A percentile compares a stretch with the other conserved stretches of the same genome.
Evolutionary conservation across 257 asterid species (phyloP).

Genomic region (Salvia rosmarinus): DNA sequence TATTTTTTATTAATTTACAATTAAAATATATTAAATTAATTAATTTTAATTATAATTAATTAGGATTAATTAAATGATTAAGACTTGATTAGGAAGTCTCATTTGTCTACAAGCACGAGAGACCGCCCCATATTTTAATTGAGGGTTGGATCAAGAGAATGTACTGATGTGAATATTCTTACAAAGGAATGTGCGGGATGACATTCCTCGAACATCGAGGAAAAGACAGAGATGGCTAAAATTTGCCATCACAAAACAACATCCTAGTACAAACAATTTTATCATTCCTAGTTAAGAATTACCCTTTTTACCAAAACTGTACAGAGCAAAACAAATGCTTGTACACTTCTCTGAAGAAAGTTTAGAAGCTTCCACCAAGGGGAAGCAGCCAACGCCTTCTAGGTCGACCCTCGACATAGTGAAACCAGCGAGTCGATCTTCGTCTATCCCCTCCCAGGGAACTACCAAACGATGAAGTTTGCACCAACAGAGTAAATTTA

Average conservation of each 20-base stretch:
- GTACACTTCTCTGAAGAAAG: neutral
- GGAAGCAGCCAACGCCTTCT: neutral
- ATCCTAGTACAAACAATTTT: constrained; percentile 8
- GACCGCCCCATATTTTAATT: too few relatives aligned
- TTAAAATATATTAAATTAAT: too few relatives aligned
- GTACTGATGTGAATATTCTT: too few relatives aligned
- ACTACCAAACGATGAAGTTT: neutral
- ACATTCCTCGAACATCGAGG: too few relatives aligned
- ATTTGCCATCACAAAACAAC: constrained; percentile 5
- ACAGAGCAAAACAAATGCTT: neutral
- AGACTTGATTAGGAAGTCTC: too few relatives aligned
- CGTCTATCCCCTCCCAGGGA: too few relatives aligned
- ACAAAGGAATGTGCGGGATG: too few relatives aligned
- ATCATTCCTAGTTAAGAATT: neutral
- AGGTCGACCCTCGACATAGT: neutral
- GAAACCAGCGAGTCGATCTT: neutral
- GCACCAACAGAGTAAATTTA: constrained; percentile 8
- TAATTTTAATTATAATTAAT: too few relatives aligned
- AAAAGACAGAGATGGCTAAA: neutral
- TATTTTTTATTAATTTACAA: too few relatives aligned
- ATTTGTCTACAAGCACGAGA: too few relatives aligned
- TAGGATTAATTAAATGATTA: too few relatives aligned
- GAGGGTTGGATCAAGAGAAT: too few relatives aligned
- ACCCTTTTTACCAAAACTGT: neutral
- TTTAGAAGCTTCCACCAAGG: neutral